Evolutionary conservation across 306 rosid species (phyloP).

Genomic region (Corylus avellana): DNA sequence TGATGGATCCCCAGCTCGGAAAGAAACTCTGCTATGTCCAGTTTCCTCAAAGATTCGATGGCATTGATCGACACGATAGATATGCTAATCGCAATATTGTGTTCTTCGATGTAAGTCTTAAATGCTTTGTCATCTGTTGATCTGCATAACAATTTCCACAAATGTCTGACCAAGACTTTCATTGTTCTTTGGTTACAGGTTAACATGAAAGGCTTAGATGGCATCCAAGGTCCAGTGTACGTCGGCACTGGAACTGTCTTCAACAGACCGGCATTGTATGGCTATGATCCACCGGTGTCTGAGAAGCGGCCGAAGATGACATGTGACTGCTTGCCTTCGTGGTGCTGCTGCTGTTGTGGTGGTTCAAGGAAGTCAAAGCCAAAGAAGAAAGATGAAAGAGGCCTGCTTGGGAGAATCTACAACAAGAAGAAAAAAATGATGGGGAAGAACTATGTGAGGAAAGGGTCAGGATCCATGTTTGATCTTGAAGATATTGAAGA

Average conservation of each 20-base stretch:
- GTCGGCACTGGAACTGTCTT: slow-evolving; percentile 95
- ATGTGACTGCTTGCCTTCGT: slow-evolving; percentile 80
- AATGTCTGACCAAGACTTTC: slow-evolving; percentile 26
- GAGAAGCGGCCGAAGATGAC: slow-evolving; percentile 74
- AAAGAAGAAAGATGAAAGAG: slow-evolving; percentile 65
- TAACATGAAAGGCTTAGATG: slow-evolving; percentile 96
- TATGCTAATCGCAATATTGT: slow-evolving; percentile 79
- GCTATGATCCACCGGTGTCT: slow-evolving; percentile 69
- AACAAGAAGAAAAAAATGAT: slow-evolving; percentile 80
- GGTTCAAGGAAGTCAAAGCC: slow-evolving; percentile 79
- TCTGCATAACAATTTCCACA: slow-evolving; percentile 9
- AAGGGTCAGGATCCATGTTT: slow-evolving; percentile 46
- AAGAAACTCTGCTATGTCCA: slow-evolving; percentile 83
- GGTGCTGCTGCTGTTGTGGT: slow-evolving; percentile 64
- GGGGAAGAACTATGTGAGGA: slow-evolving; percentile 57
- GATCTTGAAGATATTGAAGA: slow-evolving; percentile 83
- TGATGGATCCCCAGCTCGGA: slow-evolving; percentile 87
- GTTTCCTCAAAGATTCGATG: slow-evolving; percentile 89
- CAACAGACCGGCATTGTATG: slow-evolving; percentile 87
- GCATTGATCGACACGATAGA: slow-evolving; percentile 74
- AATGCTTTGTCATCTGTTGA: slow-evolving; percentile 13
- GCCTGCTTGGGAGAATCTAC: slow-evolving; percentile 64
- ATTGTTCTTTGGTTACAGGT: slow-evolving; percentile 47
- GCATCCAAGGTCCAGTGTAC: slow-evolving; percentile 95
- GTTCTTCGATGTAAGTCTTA: slow-evolving; percentile 75